Evolutionary conservation across 768 basidiomycete species (phyloP).

Genomic region (Termitomyces sp.): DNA sequence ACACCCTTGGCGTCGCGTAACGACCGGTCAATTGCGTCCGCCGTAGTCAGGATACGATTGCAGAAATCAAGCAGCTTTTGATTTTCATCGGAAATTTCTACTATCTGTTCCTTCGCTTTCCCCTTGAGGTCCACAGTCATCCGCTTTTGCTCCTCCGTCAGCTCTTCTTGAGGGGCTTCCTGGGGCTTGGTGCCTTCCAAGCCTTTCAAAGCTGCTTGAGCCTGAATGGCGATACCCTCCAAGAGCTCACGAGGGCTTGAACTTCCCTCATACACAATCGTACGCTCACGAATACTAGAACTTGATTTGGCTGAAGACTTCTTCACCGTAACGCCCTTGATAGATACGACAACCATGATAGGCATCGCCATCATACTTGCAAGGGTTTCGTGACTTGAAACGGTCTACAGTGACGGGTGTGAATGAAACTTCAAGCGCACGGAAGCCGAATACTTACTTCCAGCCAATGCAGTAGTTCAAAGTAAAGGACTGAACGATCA

Average conservation of each 20-base stretch:
- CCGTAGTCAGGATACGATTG: conserved; percentile 78
- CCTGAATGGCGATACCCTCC: conserved; percentile 90
- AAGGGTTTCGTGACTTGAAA: conserved; percentile 89
- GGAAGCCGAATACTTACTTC: conserved; percentile 52
- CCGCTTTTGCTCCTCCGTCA: conserved; percentile 89
- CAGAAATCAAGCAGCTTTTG: conserved; percentile 78
- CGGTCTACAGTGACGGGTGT: conserved; percentile 50
- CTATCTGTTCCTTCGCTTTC: conserved; percentile 56
- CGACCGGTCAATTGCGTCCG: conserved; percentile 82
- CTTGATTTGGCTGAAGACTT: conserved; percentile 39
- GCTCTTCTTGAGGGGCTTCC: conserved; percentile 51
- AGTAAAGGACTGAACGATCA: conserved; percentile 79
- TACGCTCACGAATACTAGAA: conserved; percentile 69
- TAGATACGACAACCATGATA: conserved; percentile 79
- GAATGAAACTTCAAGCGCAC: conserved; percentile 5
- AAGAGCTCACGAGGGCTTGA: conserved; percentile 88
- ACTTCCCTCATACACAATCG: conserved; percentile 86
- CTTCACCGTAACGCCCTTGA: conserved; percentile 61
- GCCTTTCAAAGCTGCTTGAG: conserved; percentile 87
- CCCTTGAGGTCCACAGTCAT: conserved; percentile 68
- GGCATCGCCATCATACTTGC: conserved; percentile 98
- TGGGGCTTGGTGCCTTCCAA: conserved; percentile 60
- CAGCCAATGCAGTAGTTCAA: conserved; percentile 88
- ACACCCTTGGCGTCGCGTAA: conserved; percentile 88
- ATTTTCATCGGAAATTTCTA: conserved; percentile 65